Conservation (phyloP, 495 filamentous ascomycete species). For the Bryoglossum gracile region DNA sequence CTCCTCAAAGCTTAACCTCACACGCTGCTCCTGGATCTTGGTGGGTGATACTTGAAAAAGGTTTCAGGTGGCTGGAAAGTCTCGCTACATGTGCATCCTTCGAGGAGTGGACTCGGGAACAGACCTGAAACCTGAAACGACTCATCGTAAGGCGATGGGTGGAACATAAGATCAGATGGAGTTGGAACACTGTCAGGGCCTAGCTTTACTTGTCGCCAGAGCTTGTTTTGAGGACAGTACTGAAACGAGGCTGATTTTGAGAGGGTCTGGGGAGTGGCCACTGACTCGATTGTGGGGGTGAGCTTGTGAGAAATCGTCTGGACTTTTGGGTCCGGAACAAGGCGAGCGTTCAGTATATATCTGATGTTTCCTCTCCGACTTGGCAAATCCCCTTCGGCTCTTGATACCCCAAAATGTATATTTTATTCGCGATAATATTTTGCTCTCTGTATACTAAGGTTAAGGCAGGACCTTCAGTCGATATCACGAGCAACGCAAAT, state of each 20-base stretch:
- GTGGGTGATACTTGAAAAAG: no score
- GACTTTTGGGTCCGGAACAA: background rate
- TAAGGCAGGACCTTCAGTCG: background rate
- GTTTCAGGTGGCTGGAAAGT: no score
- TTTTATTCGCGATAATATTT: no score
- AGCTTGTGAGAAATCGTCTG: background rate
- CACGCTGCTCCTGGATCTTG: no score
- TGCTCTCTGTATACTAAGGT: background rate
- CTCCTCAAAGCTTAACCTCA: no score
- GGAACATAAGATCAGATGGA: background rate
- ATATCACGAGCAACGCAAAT: background rate
- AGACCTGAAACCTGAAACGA: no score
- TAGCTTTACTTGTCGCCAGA: constrained; percentile 1
- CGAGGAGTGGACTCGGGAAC: no score
- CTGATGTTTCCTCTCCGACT: background rate
- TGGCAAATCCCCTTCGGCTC: background rate
- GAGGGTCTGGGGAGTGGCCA: background rate
- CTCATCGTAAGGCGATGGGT: no score
- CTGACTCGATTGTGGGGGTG: background rate
- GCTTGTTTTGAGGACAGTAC: background rate
- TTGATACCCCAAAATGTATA: no score
- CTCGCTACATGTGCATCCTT: no score
- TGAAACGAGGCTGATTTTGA: background rate
- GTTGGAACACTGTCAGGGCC: background rate
- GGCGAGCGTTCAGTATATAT: background rate